Evolutionary conservation across 2,329 filamentous ascomycete genomes (phyloP).

Genomic region (Helotiales sp.): DNA sequence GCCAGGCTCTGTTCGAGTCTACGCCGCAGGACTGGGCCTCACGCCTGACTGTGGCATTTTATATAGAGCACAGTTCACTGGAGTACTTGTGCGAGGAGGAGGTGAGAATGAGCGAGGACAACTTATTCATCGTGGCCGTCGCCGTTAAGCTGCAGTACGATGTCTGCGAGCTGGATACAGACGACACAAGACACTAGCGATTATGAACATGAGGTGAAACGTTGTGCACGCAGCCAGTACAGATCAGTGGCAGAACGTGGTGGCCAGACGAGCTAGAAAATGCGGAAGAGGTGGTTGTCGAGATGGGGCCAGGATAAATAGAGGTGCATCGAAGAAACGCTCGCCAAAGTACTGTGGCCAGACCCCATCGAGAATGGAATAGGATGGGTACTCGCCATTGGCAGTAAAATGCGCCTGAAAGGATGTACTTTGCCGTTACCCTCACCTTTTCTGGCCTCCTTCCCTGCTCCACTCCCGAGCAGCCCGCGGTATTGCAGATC

Average conservation of each 20-base stretch:
- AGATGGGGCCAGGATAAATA: not conserved
- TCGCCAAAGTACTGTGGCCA: too few species aligned
- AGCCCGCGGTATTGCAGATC: conserved; percentile 1
- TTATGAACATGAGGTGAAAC: not conserved
- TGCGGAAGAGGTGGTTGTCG: not conserved
- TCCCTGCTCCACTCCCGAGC: not conserved
- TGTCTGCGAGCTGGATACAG: too few species aligned
- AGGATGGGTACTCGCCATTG: not conserved
- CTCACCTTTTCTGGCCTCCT: not conserved
- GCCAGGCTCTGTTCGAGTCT: conserved; percentile 7
- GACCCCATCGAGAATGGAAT: too few species aligned
- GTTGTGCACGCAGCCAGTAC: not conserved
- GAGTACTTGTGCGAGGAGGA: not conserved
- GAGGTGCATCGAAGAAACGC: not conserved
- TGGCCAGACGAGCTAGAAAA: not conserved
- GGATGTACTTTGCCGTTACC: not conserved
- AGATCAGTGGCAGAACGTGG: not conserved
- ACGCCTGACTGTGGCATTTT: not conserved
- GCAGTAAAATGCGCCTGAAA: not conserved
- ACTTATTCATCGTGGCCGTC: not conserved
- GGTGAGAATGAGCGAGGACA: not conserved
- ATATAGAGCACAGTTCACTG: not conserved
- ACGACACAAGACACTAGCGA: not conserved
- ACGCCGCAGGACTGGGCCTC: not conserved
- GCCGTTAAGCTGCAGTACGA: not conserved